Conservation (phyloP, 371 early-diverging fungal genomes). For the Actinomucor elegans region DNA sequence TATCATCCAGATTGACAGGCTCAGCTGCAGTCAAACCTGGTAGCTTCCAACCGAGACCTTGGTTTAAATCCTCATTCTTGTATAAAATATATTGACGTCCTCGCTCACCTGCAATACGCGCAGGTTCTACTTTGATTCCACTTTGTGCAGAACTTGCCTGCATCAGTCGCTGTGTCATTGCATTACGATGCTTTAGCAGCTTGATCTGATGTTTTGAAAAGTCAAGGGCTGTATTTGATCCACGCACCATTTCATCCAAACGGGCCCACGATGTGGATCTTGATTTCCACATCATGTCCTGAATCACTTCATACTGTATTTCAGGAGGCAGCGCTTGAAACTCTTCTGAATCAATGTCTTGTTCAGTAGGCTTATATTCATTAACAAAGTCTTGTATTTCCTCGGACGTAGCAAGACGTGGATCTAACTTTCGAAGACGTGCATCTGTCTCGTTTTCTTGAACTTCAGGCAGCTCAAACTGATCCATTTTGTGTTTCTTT, state of each 20-base stretch:
- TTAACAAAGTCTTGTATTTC: slow-evolving; percentile 63
- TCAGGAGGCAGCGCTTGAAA: slow-evolving; percentile 83
- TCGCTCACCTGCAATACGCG: slow-evolving; percentile 80
- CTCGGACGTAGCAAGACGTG: slow-evolving; percentile 63
- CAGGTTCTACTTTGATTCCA: slow-evolving; percentile 1
- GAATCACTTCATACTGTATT: slow-evolving; percentile 87
- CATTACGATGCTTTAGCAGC: slow-evolving; percentile 79
- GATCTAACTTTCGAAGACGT: slow-evolving; percentile 40
- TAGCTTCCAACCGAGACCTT: slow-evolving; percentile 73
- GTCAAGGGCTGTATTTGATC: slow-evolving; percentile 73
- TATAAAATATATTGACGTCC: slow-evolving; percentile 79
- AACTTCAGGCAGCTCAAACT: slow-evolving; percentile 68
- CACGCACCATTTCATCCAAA: slow-evolving; percentile 70
- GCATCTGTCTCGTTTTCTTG: background rate
- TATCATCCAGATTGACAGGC: slow-evolving; percentile 23
- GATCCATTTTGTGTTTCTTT: slow-evolving; percentile 62
- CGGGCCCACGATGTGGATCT: slow-evolving; percentile 80
- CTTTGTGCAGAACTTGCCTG: slow-evolving; percentile 57
- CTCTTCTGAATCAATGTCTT: slow-evolving; percentile 77
- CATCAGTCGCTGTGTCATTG: slow-evolving; percentile 80
- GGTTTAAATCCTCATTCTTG: slow-evolving; percentile 71
- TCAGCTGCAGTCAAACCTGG: slow-evolving; percentile 30
- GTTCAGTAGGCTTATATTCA: slow-evolving; percentile 51
- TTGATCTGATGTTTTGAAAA: slow-evolving; percentile 92
- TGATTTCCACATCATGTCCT: slow-evolving; percentile 80